phyloP scores from a whole-genome alignment of 225 moss, liverwort and hornwort species.

The Bryoerythrophyllum caledonicum region DNA sequence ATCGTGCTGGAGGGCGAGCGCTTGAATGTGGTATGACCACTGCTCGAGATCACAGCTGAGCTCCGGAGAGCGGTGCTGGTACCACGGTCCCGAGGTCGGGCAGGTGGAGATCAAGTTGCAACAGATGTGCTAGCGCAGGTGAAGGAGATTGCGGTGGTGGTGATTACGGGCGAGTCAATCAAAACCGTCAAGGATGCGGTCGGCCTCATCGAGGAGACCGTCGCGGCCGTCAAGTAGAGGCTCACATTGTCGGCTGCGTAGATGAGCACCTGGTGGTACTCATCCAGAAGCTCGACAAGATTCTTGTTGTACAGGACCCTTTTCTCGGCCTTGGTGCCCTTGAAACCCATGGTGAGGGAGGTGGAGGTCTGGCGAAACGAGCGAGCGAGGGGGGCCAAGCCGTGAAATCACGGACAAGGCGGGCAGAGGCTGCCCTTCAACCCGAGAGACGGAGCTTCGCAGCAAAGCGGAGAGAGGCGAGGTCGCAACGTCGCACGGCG shows the following conservation, averaged over 20 bases:
- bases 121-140: too few species aligned
- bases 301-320: slow-evolving; percentile 75
- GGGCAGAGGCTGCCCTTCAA: slow-evolving; percentile 62
- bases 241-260: slow-evolving; percentile 90
- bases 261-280: slow-evolving; percentile 78
- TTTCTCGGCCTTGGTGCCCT: slow-evolving; percentile 96
- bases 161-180: slow-evolving; percentile 48
- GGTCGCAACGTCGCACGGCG: slow-evolving; percentile 16
- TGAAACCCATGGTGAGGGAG: slow-evolving; percentile 69
- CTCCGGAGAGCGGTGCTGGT: too few species aligned
- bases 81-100: too few species aligned
- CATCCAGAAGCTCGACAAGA: slow-evolving; percentile 77
- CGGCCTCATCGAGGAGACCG: slow-evolving; percentile 42
- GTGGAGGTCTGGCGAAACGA: not conserved
- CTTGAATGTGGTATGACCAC: too few species aligned
- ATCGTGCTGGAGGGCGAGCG: too few species aligned
- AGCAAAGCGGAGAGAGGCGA: slow-evolving; percentile 7
- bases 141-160: too few species aligned
- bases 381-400: slow-evolving; percentile 49
- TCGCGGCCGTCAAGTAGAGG: slow-evolving; percentile 21
- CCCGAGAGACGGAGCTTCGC: slow-evolving; percentile 28
- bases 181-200: slow-evolving; percentile 50
- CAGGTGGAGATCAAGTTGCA: too few species aligned
- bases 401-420: slow-evolving; percentile 61
- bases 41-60: too few species aligned